Base-by-base conservation (phyloP, 2,329 filamentous ascomycete species). In the Fusarium poae region DNA sequence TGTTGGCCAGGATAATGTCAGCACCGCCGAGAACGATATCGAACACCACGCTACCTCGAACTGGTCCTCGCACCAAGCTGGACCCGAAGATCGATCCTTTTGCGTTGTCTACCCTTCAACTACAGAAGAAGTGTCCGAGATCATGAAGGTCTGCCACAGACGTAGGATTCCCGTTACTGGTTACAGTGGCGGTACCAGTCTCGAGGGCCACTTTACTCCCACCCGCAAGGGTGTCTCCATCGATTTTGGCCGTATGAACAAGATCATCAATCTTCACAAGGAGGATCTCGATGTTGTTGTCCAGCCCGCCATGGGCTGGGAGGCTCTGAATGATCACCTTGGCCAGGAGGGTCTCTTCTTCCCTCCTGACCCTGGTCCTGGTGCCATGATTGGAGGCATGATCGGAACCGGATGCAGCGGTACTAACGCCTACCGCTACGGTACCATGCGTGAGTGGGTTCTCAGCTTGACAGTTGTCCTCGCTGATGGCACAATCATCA, bases 361-460 rank as follows among this genome's bases (percentile, higher is more conserved):
- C 81, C 94, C 94, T 23, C 94, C 93, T 1, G 94, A 97, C 78
- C 94, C 94, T 20, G 94, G 94, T 54, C 94, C 94, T 53, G 93
- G 94, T 20, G 94, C 94, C 65, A 93, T 93, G 90, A 97, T 97
- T 73, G 94, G 94, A 59, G 94, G 94, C 57, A 94, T 94, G 91
- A 88, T 94, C 34, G 91, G 91, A 23, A 94, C 91, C 4, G 86
- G 86, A 35, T 88, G 85, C 81, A 88, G 85, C 75, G 94, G 94
- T 62, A 97, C 94, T 16, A 97, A 97, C 77, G 91, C 94, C 18
- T 97, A 97, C 82, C 87, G 94, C 60, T 97, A 97, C 78, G 94
- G 94, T 66, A 97, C 94, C 3, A 97, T 97, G 93, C 90, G 92
- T 67, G 94, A 97, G 77, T 97, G 94, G 94, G 94, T 97, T 15